Conservation (phyloP, 2,329 filamentous ascomycete species). For the Myriangium duriaei region DNA sequence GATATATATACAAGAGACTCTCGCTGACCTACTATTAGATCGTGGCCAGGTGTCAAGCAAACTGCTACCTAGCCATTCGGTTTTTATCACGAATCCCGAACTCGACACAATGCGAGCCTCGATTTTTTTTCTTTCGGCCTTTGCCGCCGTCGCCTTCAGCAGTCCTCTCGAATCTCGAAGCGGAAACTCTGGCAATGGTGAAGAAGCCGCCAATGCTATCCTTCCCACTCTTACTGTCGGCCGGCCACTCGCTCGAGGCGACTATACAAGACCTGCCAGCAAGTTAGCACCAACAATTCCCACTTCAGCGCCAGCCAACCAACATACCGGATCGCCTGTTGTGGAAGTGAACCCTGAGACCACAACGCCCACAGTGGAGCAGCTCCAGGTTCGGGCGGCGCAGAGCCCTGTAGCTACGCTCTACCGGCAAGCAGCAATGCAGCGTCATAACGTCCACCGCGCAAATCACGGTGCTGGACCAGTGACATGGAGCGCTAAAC, state of each 20-base stretch:
- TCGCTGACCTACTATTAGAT: background rate
- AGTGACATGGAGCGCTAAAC: background rate
- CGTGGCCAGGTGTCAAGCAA: background rate
- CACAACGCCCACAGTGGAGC: too few species aligned
- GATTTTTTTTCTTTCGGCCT: background rate
- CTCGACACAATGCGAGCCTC: too few species aligned
- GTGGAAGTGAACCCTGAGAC: too few species aligned
- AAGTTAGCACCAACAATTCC: background rate
- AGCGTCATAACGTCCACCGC: conserved; percentile 5
- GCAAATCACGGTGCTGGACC: conserved; percentile 2
- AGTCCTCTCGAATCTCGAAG: conserved; percentile 68
- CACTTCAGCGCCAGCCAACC: background rate
- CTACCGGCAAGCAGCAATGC: conserved; percentile 1
- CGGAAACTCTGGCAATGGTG: conserved; percentile 66
- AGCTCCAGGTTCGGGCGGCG: too few species aligned
- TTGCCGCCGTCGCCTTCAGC: conserved; percentile 49
- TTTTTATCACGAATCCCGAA: background rate
- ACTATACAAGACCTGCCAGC: background rate
- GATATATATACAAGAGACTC: background rate
- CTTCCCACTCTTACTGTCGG: conserved; percentile 35
- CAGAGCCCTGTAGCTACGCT: too few species aligned
- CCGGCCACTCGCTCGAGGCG: background rate
- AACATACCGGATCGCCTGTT: background rate
- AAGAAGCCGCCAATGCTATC: conserved; percentile 75
- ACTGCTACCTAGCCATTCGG: background rate